Conservation (phyloP, 1,139 yeast genomes). For the Blastobotrys aristatus region DNA sequence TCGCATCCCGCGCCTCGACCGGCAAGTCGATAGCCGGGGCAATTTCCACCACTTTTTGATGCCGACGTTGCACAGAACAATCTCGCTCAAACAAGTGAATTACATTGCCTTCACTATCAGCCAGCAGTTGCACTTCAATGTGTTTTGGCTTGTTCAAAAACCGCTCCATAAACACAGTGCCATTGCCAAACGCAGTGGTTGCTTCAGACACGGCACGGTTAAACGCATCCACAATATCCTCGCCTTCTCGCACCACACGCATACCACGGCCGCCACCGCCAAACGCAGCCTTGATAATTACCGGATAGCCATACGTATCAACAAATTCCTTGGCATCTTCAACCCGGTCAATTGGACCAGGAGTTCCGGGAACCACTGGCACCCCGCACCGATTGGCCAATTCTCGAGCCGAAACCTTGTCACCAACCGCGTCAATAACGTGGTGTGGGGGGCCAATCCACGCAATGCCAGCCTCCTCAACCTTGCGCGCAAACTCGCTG, state of each 20-base stretch:
- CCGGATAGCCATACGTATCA: slow-evolving; percentile 83
- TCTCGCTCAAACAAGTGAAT: slow-evolving; percentile 96
- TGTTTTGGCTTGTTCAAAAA: slow-evolving; percentile 95
- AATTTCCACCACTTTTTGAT: slow-evolving; percentile 97
- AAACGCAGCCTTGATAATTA: slow-evolving; percentile 95
- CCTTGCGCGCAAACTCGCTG: slow-evolving; percentile 89
- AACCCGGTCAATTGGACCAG: slow-evolving; percentile 84
- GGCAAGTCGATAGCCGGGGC: slow-evolving; percentile 98
- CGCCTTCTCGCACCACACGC: slow-evolving; percentile 98
- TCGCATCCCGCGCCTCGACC: slow-evolving; percentile 75
- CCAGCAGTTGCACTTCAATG: slow-evolving; percentile 94
- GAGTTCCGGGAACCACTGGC: slow-evolving; percentile 97
- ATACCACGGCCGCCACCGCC: slow-evolving; percentile 99
- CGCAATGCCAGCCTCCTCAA: slow-evolving; percentile 83
- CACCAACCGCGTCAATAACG: slow-evolving; percentile 93
- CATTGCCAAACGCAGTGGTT: slow-evolving; percentile 90
- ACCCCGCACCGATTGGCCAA: slow-evolving; percentile 79
- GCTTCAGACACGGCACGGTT: slow-evolving; percentile 94
- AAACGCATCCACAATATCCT: slow-evolving; percentile 87
- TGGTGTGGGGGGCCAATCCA: slow-evolving; percentile 94
- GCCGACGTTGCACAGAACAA: slow-evolving; percentile 98
- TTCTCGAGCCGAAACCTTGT: slow-evolving; percentile 89
- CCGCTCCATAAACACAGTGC: slow-evolving; percentile 96
- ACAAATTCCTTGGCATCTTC: slow-evolving; percentile 79
- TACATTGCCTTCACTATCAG: slow-evolving; percentile 91